Percentiles rank a stretch among this genome's conserved stretches.
These are phyloP conservation scores for Bruguiera hainesii DNA, from an alignment of 441 rosid genomes.

Conservation along the genomic window DNA sequence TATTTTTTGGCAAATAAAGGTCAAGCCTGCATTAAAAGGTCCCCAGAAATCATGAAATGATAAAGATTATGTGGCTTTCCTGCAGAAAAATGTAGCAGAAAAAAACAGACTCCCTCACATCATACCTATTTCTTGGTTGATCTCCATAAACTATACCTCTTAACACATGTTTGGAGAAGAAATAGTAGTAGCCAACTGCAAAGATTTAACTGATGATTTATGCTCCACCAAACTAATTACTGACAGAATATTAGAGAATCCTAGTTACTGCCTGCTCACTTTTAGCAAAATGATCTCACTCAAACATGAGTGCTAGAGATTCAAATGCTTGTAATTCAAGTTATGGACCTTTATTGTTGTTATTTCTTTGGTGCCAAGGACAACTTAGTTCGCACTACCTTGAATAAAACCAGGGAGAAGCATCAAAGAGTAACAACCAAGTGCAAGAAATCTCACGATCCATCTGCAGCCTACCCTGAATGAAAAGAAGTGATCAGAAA, in stretches of 20 bases:
- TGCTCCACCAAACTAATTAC: slow-evolving; percentile 2
- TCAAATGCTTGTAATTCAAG: neutral
- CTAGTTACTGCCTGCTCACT: neutral
- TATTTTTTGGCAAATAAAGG: slow-evolving; percentile 74
- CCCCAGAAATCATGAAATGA: slow-evolving; percentile 4
- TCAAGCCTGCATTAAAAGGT: slow-evolving; percentile 65
- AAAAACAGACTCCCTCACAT: neutral
- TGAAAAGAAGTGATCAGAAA: slow-evolving; percentile 41
- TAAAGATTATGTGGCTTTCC: neutral
- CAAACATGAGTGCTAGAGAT: slow-evolving; percentile 1
- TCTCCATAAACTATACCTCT: slow-evolving; percentile 86
- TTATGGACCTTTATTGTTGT: neutral
- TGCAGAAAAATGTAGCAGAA: slow-evolving; percentile 4
- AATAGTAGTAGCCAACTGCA: slow-evolving; percentile 93
- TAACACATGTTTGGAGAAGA: slow-evolving; percentile 67
- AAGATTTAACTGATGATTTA: slow-evolving; percentile 30
- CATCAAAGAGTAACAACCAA: slow-evolving; percentile 78
- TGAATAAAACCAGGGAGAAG: slow-evolving; percentile 96
- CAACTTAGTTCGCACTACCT: slow-evolving; percentile 40
- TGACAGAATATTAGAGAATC: neutral
- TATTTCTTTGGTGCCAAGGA: neutral
- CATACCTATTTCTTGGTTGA: slow-evolving; percentile 91
- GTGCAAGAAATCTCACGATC: slow-evolving; percentile 82
- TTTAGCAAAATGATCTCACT: slow-evolving; percentile 4
- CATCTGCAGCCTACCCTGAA: slow-evolving; percentile 98